Evolutionary conservation across 2,329 filamentous ascomycete species (phyloP), one percentile per base, ranked within the genome.

Genomic region (Arthroderma uncinatum): DNA sequence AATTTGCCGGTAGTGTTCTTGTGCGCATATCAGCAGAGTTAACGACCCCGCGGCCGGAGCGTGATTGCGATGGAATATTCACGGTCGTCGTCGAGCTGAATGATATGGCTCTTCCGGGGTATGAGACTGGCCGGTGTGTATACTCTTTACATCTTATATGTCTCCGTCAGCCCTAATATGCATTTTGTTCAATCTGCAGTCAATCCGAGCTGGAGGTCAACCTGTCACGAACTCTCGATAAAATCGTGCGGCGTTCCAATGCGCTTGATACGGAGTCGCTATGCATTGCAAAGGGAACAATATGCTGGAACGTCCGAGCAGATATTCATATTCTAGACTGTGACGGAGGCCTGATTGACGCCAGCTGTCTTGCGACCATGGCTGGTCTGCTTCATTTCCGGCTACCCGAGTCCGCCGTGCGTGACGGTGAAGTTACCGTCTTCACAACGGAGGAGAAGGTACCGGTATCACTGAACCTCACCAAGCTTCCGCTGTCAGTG

Each of bases 201-300:
- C 86, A 87, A 52, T 91, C 86, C 61, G 87, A 94, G 65, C 81
- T 86, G 57, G 93, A 97, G 74, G 79, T 91, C 2, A 81, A 95
- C 42, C 82, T 97, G 28, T 90, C 91, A 8, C 85, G 92, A 34
- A 81, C 93, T 42, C 84, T 98, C 19, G 93, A 98, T 71, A 95
- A 95, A 74, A 92, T 93, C 7, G 83, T 97, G 60, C 90, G 93
- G 42, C 85, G 93, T 59, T 95, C 91, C 1, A 87, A 87, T 64
- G 92, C 93, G 5, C 82, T 98, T 40, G 92, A 97, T 71, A 95
- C 91, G 34, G 93, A 98, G 73, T 95, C 91, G 2, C 80, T 98
- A 47, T 98, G 93, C 71, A 88, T 98, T 21, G 79, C 96, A 28
- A 90, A 93, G 9, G 91, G 89, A 6, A 79, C 87, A 59, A 95